A percentile compares a stretch with the other conserved stretches of the same genome.
Conservation (phyloP, 2,329 filamentous ascomycete species). For the Fusarium sp. region DNA sequence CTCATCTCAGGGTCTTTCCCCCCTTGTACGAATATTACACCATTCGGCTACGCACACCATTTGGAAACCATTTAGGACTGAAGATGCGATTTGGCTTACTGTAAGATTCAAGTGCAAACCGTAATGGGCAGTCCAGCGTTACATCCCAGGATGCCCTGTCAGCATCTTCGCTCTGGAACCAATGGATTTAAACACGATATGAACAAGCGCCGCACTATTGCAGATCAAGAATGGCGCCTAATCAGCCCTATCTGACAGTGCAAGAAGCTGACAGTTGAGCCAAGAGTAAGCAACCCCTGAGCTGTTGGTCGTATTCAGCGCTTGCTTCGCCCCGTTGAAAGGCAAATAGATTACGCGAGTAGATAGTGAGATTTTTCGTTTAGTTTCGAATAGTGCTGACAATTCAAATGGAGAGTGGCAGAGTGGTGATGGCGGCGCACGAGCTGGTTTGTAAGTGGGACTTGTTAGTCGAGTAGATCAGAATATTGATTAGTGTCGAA, state of each 20-base stretch:
- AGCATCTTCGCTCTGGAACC: neutral
- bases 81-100: conserved; percentile 9
- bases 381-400: neutral
- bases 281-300: neutral
- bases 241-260: conserved; percentile 20
- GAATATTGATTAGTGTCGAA: neutral
- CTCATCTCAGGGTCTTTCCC: neutral
- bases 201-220: neutral
- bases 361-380: neutral
- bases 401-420: too few relatives aligned
- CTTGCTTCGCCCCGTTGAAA: neutral
- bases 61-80: neutral
- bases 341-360: neutral
- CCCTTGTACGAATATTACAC: neutral
- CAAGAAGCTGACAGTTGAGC: neutral
- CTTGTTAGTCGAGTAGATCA: neutral
- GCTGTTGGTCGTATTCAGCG: neutral
- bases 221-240: neutral
- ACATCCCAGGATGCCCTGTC: too few relatives aligned
- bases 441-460: too few relatives aligned
- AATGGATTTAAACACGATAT: neutral
- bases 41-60: neutral
- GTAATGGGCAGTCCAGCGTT: neutral
- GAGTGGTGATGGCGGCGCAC: too few relatives aligned
- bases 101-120: conserved; percentile 13